These are phyloP conservation scores for Arthroderma sp. DNA, from an alignment of 2,329 filamentous ascomycete genomes.

Conservation along the genomic window DNA sequence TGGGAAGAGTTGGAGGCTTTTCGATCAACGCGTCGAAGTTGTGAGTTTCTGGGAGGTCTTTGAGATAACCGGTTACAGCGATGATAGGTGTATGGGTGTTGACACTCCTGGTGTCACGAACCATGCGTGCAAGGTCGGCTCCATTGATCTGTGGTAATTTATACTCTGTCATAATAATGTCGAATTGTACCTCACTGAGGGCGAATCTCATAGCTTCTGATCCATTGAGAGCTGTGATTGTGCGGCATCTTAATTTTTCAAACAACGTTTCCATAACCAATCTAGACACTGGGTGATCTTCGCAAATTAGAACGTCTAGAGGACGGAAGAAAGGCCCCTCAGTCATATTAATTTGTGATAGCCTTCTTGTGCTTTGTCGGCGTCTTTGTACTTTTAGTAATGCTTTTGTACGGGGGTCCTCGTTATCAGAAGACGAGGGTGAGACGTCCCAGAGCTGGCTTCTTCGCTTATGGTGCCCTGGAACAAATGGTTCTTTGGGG, in stretches of 20 bases:
- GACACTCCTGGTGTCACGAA: constrained; percentile 87
- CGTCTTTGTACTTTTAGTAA: constrained; percentile 83
- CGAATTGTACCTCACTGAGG: constrained; percentile 94
- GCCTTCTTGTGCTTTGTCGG: constrained; percentile 84
- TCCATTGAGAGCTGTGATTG: constrained; percentile 80
- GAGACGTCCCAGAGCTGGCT: constrained; percentile 96
- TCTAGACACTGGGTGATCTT: constrained; percentile 91
- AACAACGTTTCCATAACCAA: constrained; percentile 98
- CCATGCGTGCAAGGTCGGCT: constrained; percentile 92
- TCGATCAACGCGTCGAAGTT: constrained; percentile 93
- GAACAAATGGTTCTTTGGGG: constrained; percentile 47
- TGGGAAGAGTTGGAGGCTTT: constrained; percentile 87
- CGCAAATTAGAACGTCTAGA: constrained; percentile 87
- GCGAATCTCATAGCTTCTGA: constrained; percentile 87
- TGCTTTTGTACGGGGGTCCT: constrained; percentile 82
- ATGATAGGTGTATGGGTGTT: constrained; percentile 93
- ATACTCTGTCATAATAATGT: constrained; percentile 97
- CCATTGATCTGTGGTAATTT: constrained; percentile 91
- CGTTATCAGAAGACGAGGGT: constrained; percentile 93
- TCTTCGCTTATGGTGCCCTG: constrained; percentile 69
- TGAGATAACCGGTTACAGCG: constrained; percentile 93
- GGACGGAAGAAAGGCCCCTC: constrained; percentile 80
- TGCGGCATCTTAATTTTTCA: constrained; percentile 88
- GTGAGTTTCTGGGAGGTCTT: constrained; percentile 86
- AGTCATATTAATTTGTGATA: constrained; percentile 79